Evolutionary conservation across 2,329 filamentous ascomycete genomes (phyloP).

Genomic region (Fusarium sp.): DNA sequence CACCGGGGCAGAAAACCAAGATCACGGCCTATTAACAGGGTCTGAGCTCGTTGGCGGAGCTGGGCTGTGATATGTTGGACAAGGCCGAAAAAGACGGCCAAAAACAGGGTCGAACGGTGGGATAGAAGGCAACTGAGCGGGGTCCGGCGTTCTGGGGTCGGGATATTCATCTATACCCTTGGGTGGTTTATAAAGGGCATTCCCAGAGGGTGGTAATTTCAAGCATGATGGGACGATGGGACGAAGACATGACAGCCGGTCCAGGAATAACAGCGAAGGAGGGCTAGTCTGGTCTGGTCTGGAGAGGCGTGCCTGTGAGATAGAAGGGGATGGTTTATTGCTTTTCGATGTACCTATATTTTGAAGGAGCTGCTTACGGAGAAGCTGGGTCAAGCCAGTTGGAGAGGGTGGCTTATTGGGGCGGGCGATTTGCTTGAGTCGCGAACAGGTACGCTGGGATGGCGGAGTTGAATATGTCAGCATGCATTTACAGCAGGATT

Average conservation of each 20-base stretch:
- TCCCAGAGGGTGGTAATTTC: slow-evolving; percentile 43
- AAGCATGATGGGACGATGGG: slow-evolving; percentile 52
- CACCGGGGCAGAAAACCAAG: slow-evolving; percentile 55
- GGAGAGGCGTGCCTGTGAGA: slow-evolving; percentile 8
- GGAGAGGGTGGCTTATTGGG: neutral
- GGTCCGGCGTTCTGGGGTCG: slow-evolving; percentile 45
- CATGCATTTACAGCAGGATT: slow-evolving; percentile 3
- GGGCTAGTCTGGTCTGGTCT: neutral
- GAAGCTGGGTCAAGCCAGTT: no score
- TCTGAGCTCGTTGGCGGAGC: slow-evolving; percentile 48
- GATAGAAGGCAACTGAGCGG: slow-evolving; percentile 1
- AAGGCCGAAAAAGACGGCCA: slow-evolving; percentile 9
- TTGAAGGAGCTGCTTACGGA: neutral
- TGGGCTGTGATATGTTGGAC: slow-evolving; percentile 33
- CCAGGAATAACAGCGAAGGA: slow-evolving; percentile 13
- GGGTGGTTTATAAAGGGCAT: slow-evolving; percentile 45
- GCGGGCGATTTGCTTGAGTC: slow-evolving; percentile 14
- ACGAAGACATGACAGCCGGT: slow-evolving; percentile 52
- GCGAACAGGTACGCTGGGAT: neutral
- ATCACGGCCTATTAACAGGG: slow-evolving; percentile 53
- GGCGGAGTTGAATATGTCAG: neutral
- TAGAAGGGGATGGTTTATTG: slow-evolving; percentile 9
- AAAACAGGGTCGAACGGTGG: slow-evolving; percentile 6
- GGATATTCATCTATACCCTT: slow-evolving; percentile 44
- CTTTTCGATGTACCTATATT: slow-evolving; percentile 34